A percentile compares a stretch with the other conserved stretches of the same genome.
Evolutionary conservation across 768 basidiomycete genomes (phyloP).

Genomic region (Gautieria morchelliformis): DNA sequence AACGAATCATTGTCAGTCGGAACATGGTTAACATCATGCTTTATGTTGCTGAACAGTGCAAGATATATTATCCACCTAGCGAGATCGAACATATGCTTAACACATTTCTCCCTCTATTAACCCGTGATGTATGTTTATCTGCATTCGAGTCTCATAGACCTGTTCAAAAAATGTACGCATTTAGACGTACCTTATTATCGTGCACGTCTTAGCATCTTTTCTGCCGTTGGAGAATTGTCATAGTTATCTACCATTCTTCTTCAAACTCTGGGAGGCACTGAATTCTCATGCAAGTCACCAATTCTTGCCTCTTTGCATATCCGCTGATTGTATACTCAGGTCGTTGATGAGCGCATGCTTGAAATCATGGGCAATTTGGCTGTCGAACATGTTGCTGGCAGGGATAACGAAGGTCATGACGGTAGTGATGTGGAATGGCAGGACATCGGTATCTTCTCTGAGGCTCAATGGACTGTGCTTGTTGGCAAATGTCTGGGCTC

Average conservation of each 20-base stretch:
- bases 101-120: slow-evolving; percentile 61
- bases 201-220: slow-evolving; percentile 71
- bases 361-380: slow-evolving; percentile 61
- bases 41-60: slow-evolving; percentile 64
- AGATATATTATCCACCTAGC: slow-evolving; percentile 52
- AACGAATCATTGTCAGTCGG: slow-evolving; percentile 27
- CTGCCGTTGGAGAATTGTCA: slow-evolving; percentile 58
- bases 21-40: slow-evolving; percentile 64
- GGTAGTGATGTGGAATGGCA: slow-evolving; percentile 58
- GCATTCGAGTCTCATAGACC: slow-evolving; percentile 5
- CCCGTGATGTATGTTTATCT: slow-evolving; percentile 47
- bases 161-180: slow-evolving; percentile 3
- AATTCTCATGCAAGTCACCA: slow-evolving; percentile 12
- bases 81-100: slow-evolving; percentile 66
- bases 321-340: slow-evolving; percentile 36
- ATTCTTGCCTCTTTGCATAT: background rate
- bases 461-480: slow-evolving; percentile 74
- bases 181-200: slow-evolving; percentile 59
- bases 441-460: slow-evolving; percentile 84
- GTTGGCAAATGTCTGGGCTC: slow-evolving; percentile 75
- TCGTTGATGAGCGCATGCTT: slow-evolving; percentile 66
- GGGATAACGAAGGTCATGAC: slow-evolving; percentile 38
- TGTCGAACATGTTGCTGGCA: slow-evolving; percentile 60
- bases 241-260: slow-evolving; percentile 60
- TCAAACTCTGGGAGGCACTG: slow-evolving; percentile 71